These are phyloP conservation scores for Clonostachys solani DNA, from an alignment of 2,329 filamentous ascomycete species.

Conservation along the genomic window DNA sequence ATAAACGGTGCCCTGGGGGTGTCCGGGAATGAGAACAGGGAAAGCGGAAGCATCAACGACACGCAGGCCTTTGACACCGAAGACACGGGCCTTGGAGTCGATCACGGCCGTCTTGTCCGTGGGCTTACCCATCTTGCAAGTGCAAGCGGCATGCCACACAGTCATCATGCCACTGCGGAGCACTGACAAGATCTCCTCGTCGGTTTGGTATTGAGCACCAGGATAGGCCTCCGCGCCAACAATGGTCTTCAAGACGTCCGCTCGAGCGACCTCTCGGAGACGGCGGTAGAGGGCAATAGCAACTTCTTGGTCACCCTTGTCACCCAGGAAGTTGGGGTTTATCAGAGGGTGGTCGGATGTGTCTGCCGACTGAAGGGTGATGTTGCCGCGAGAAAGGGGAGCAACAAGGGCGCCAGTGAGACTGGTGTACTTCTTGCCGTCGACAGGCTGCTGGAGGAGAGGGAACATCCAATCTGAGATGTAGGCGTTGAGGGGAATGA, in stretches of 20 bases:
- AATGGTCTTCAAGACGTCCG: constrained; percentile 17
- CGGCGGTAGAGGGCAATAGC: constrained; percentile 35
- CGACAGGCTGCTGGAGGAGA: constrained; percentile 5
- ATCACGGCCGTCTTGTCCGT: constrained; percentile 46
- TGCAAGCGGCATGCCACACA: constrained; percentile 21
- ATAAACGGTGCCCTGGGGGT: constrained; percentile 1
- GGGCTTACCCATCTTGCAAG: constrained; percentile 9
- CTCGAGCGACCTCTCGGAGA: constrained; percentile 25
- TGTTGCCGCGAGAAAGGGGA: constrained; percentile 34
- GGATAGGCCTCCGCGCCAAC: constrained; percentile 28
- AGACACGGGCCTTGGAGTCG: constrained; percentile 45
- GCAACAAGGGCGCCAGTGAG: constrained; percentile 24
- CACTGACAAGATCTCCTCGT: constrained; percentile 32
- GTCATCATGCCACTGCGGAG: constrained; percentile 16
- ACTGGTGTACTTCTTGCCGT: constrained; percentile 13
- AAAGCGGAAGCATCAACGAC: constrained; percentile 57
- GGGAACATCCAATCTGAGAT: constrained; percentile 8
- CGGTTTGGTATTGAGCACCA: constrained; percentile 26
- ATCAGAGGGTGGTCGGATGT: constrained; percentile 31
- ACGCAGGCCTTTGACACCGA: constrained; percentile 43
- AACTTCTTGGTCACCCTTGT: constrained; percentile 35
- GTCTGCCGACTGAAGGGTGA: constrained; percentile 30
- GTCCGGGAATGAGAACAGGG: constrained; percentile 29
- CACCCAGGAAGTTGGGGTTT: constrained; percentile 38
- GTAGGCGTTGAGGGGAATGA: constrained; percentile 11